These are phyloP conservation scores for Phoenix dactylifera DNA, from an alignment of 176 grass and related monocot species.

Conservation along the genomic window DNA sequence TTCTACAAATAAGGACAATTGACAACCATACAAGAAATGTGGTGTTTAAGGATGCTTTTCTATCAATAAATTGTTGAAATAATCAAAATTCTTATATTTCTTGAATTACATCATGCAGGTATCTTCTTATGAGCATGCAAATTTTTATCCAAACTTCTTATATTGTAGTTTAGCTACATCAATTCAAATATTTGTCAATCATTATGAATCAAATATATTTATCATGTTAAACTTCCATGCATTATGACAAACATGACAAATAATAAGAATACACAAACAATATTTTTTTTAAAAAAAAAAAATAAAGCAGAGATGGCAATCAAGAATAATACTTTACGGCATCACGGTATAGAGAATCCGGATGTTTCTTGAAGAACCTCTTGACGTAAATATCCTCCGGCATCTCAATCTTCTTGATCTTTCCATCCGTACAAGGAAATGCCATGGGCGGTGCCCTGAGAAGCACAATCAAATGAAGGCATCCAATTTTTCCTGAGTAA, in stretches of 20 bases:
- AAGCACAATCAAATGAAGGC: background rate
- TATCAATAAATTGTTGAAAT: too few relatives aligned
- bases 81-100: too few relatives aligned
- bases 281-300: background rate
- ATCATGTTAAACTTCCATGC: too few relatives aligned
- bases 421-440: slow-evolving; percentile 54
- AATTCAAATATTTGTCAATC: too few relatives aligned
- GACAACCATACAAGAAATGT: too few relatives aligned
- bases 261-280: background rate
- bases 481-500: background rate
- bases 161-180: too few relatives aligned
- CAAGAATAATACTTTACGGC: slow-evolving; percentile 44
- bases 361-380: slow-evolving; percentile 53
- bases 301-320: background rate
- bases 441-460: slow-evolving; percentile 48
- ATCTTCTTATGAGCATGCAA: too few relatives aligned
- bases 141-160: too few relatives aligned
- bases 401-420: slow-evolving; percentile 46
- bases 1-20: too few relatives aligned
- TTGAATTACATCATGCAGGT: too few relatives aligned
- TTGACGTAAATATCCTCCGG: slow-evolving; percentile 64
- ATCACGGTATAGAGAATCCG: slow-evolving; percentile 66
- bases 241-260: background rate
- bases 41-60: too few relatives aligned
- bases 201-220: too few relatives aligned